Evolutionary conservation across 208 protist species (phyloP), one percentile per base, ranked within the genome.

Genomic region (Leishmania braziliensis): DNA sequence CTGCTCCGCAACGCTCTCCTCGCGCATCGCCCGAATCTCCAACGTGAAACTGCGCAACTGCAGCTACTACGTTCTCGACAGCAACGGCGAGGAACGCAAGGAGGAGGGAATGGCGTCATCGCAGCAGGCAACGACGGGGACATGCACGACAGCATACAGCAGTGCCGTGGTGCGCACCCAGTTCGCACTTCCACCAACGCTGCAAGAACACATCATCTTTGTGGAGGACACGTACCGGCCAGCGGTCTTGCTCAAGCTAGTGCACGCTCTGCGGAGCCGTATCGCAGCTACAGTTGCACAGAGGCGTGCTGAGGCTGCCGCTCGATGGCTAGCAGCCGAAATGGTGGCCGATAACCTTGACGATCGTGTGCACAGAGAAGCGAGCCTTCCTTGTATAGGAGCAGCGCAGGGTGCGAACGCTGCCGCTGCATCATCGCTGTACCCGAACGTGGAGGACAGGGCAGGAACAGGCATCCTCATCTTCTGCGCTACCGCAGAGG

Each of bases 1-100:
- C 2, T 98, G 95, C 84, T 96, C 92, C n/a, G 95, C 95, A 3
- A 97, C 95, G 9, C 91, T 98, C n/a, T 95, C 93, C 54, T 91
- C 93, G 6, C 93, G 93, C 68, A 93, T 97, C 39, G 87, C 92
- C 2, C 92, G 92, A 69, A 95, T 95, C 48, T 93, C 91, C 4
- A 90, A 98, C 68, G 88, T 98, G 74, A 89, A 90, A 39, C 87
- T 98, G 54, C 93, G 91, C 65, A 98, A 98, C 86, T 96, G 92
- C 58, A 91, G 88, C 10, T 91, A 96, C 79, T 96, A 92, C 80
- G 78, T 91, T 6, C 85, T 98, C 20, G 91, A 94, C 81, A 96
- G 88, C 80, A 84, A 90, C 85, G 95, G 95, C 6, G 73, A 43
- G 43, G 91, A 91, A 54, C 85, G 94, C 33, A 63, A 70, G 46